A percentile compares a stretch with the other conserved stretches of the same genome.
These are phyloP conservation scores for Stentor roeselii DNA, from an alignment of 73 alveolate genomes.

Conservation along the genomic window DNA sequence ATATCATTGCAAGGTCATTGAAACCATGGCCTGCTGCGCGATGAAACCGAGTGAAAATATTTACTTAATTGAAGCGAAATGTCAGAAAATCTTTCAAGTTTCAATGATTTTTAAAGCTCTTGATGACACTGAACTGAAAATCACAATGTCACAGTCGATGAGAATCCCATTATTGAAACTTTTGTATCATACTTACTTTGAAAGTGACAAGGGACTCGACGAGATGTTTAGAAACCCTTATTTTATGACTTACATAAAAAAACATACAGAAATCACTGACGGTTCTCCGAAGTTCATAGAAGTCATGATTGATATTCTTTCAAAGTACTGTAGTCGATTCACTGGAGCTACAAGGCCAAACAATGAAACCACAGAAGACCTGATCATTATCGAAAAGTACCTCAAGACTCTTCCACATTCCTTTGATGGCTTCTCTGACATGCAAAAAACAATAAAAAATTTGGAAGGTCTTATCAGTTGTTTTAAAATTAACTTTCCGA, in stretches of 20 bases:
- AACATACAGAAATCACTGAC: not conserved
- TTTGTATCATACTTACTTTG: slow-evolving; percentile 1
- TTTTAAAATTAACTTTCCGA: no score
- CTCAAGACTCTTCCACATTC: not conserved
- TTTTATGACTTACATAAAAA: not conserved
- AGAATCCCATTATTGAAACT: not conserved
- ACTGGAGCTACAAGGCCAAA: no score
- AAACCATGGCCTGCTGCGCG: slow-evolving; percentile 32
- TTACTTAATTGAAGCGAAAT: slow-evolving; percentile 45
- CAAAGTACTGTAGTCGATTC: not conserved
- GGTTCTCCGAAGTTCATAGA: not conserved
- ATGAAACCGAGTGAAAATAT: slow-evolving; percentile 38
- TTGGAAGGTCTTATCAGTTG: no score
- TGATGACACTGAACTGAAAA: not conserved
- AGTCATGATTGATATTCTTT: not conserved
- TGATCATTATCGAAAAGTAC: not conserved
- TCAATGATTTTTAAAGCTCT: slow-evolving; percentile 38
- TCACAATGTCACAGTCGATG: not conserved
- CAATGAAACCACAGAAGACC: not conserved
- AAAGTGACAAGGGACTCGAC: slow-evolving; percentile 2
- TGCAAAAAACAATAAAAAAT: no score
- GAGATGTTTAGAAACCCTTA: not conserved
- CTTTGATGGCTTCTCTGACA: no score
- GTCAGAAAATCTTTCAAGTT: slow-evolving; percentile 36
- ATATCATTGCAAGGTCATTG: slow-evolving; percentile 46